phyloP scores from a whole-genome alignment of 2,329 filamentous ascomycete genomes.

The Cadophora malorum region DNA sequence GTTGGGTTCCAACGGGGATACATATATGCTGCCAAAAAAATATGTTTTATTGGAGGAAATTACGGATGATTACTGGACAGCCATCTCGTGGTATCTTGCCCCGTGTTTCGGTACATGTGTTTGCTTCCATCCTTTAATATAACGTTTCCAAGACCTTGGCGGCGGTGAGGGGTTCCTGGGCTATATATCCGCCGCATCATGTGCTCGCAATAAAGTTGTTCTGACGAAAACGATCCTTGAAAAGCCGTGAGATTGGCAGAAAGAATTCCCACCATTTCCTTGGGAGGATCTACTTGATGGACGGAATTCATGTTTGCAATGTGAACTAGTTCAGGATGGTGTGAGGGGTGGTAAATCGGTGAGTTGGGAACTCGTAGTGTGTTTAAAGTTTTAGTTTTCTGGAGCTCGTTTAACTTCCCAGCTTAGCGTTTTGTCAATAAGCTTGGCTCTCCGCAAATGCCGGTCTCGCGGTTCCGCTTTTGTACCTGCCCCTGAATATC shows the following conservation, averaged over 20 bases:
- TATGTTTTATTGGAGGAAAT: slow-evolving; percentile 8
- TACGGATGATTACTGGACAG: background rate
- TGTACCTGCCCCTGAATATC: background rate
- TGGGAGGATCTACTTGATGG: background rate
- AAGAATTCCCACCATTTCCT: background rate
- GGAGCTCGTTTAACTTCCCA: background rate
- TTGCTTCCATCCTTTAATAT: background rate
- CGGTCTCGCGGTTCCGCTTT: background rate
- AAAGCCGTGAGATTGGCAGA: background rate
- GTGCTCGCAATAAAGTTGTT: background rate
- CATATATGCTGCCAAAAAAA: background rate
- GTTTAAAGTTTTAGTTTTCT: background rate
- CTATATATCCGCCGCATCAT: slow-evolving; percentile 1
- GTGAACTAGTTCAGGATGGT: background rate
- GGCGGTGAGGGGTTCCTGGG: slow-evolving; percentile 6
- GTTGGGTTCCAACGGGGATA: background rate
- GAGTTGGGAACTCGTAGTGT: background rate
- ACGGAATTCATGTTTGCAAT: background rate
- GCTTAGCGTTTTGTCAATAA: slow-evolving; percentile 1
- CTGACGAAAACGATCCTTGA: background rate
- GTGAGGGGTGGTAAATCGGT: background rate
- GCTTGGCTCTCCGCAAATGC: background rate
- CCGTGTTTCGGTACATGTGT: slow-evolving; percentile 5
- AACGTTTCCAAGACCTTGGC: background rate
- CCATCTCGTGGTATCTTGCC: background rate